Evolutionary conservation across 2,329 filamentous ascomycete species (phyloP).

Genomic region (Arthroderma uncinatum): DNA sequence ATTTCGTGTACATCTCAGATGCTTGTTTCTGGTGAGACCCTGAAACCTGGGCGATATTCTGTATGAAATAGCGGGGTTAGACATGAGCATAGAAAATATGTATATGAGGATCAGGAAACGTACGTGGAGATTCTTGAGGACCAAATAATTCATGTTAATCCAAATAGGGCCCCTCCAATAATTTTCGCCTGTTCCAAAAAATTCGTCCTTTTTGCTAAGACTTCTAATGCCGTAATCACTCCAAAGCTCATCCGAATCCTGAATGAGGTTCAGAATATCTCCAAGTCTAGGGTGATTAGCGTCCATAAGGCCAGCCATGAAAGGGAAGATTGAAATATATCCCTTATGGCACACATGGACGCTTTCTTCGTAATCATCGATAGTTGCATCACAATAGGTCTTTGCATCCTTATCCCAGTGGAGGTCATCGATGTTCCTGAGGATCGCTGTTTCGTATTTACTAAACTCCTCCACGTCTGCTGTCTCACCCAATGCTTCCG

Average conservation of each 20-base stretch:
- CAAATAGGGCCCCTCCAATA: conserved; percentile 94
- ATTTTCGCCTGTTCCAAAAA: conserved; percentile 86
- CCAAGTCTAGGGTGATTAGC: conserved; percentile 64
- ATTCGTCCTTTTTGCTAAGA: conserved; percentile 67
- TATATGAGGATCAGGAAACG: conserved; percentile 32
- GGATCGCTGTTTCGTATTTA: conserved; percentile 63
- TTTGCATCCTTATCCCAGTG: conserved; percentile 78
- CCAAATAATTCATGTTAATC: conserved; percentile 93
- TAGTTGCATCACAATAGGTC: conserved; percentile 86
- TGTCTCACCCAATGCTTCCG: conserved; percentile 57
- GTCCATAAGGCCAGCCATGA: conserved; percentile 69
- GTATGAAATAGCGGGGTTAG: conserved; percentile 10
- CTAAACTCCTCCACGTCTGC: conserved; percentile 67
- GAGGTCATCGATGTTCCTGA: conserved; percentile 77
- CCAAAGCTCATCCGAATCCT: conserved; percentile 77
- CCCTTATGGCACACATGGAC: conserved; percentile 88
- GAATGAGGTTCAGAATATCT: conserved; percentile 64
- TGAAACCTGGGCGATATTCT: conserved; percentile 52
- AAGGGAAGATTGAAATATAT: conserved; percentile 87
- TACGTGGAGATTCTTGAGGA: conserved; percentile 65
- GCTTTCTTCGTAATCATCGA: conserved; percentile 91
- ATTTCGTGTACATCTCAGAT: conserved; percentile 58
- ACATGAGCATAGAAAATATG: background rate
- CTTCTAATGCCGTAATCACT: conserved; percentile 80
- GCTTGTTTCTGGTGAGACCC: conserved; percentile 62